These are phyloP conservation scores for Lecanicillium sp. DNA, from an alignment of 2,329 filamentous ascomycete species.

Conservation along the genomic window DNA sequence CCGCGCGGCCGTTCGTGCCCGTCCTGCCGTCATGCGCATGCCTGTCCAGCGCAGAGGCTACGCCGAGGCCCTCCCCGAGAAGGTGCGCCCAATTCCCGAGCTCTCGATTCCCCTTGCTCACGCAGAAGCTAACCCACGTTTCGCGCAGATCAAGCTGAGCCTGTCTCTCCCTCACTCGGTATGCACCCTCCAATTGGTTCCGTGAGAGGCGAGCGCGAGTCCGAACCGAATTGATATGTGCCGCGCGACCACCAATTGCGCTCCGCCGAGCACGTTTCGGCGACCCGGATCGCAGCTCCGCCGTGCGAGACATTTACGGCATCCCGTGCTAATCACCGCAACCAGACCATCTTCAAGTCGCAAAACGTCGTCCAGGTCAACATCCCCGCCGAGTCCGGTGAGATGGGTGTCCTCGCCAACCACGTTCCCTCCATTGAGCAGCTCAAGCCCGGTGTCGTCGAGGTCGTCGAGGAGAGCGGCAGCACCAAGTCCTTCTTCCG, in stretches of 20 bases:
- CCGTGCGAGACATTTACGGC: slow-evolving; percentile 13
- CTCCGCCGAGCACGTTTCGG: slow-evolving; percentile 11
- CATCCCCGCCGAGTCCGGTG: slow-evolving; percentile 93
- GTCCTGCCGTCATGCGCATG: slow-evolving; percentile 68
- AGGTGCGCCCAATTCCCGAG: slow-evolving; percentile 43
- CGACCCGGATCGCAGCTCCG: slow-evolving; percentile 12
- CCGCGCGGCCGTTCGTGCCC: slow-evolving; percentile 80
- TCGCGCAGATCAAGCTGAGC: slow-evolving; percentile 82
- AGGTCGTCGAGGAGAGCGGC: slow-evolving; percentile 90
- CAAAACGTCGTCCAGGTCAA: slow-evolving; percentile 88
- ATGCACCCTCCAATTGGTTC: slow-evolving; percentile 35
- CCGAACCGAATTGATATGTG: slow-evolving; percentile 16
- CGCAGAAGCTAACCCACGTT: slow-evolving; percentile 20
- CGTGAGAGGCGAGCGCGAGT: slow-evolving; percentile 5
- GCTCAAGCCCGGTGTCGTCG: slow-evolving; percentile 91
- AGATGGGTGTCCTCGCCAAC: slow-evolving; percentile 99
- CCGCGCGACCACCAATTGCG: slow-evolving; percentile 25
- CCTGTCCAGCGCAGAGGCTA: slow-evolving; percentile 84
- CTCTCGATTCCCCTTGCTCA: slow-evolving; percentile 9
- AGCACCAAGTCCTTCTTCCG: slow-evolving; percentile 95
- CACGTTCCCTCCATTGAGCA: slow-evolving; percentile 99
- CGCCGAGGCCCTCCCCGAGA: slow-evolving; percentile 80
- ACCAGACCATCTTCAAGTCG: slow-evolving; percentile 63
- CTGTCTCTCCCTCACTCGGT: slow-evolving; percentile 97
- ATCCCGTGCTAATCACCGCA: slow-evolving; percentile 45